phyloP scores from a whole-genome alignment of 2,329 filamentous ascomycete species.

The Lachnellula occidentalis region DNA sequence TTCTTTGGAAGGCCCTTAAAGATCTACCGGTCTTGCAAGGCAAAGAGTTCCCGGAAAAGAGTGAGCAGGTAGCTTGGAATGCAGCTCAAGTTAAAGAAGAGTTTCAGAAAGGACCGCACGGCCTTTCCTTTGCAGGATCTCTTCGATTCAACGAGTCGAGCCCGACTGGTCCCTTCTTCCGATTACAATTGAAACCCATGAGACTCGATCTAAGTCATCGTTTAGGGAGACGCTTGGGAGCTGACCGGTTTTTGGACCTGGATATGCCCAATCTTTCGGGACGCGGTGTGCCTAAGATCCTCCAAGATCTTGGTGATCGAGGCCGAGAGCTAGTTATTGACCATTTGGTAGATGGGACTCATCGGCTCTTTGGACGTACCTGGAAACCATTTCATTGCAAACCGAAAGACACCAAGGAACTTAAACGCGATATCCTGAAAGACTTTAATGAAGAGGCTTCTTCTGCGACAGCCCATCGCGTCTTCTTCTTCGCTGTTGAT shows the following conservation, averaged over 20 bases:
- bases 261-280: constrained; percentile 41
- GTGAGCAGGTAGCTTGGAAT: constrained; percentile 41
- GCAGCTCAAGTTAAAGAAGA: constrained; percentile 7
- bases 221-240: constrained; percentile 49
- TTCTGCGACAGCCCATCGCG: constrained; percentile 35
- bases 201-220: constrained; percentile 46
- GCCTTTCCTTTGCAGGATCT: constrained; percentile 40
- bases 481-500: constrained; percentile 52
- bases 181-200: constrained; percentile 43
- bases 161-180: constrained; percentile 38
- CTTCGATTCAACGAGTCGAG: constrained; percentile 34
- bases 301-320: constrained; percentile 31
- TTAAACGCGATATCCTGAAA: constrained; percentile 31
- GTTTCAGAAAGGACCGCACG: constrained; percentile 33
- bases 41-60: constrained; percentile 44
- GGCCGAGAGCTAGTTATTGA: constrained; percentile 33
- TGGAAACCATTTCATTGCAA: constrained; percentile 30
- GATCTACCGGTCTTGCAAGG: constrained; percentile 37
- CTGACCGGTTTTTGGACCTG: constrained; percentile 54
- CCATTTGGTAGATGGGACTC: constrained; percentile 34
- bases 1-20: constrained; percentile 39
- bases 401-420: constrained; percentile 29
- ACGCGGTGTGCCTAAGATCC: constrained; percentile 22
- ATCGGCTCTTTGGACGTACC: constrained; percentile 23
- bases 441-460: constrained; percentile 33